Evolutionary conservation across 352 stramenopile species (phyloP), one percentile per base, ranked within the genome.

Genomic region (Phytophthora chlamydospora): DNA sequence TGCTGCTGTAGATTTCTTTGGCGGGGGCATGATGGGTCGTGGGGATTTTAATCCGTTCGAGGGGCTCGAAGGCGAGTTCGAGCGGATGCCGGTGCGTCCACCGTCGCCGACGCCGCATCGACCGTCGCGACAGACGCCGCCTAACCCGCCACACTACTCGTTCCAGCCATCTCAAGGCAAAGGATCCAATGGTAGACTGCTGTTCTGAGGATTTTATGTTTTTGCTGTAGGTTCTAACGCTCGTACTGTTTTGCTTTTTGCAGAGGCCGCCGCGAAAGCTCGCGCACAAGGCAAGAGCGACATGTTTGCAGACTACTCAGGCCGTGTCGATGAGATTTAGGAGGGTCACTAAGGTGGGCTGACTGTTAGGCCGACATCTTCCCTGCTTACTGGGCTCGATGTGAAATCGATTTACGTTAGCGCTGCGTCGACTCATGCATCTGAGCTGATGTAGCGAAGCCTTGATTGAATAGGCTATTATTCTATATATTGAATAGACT

Each of bases 141-240:
- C 75, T 3, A 88, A 80, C 19, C 83, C 83, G 11, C 83, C 83
- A 35, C 83, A 92, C 51, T 92, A 92, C 40, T 90, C 83, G 6
- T 92, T 85, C 54, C 83, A 92, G 17, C 83, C 83, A 1, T 81
- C 78, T 9, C 57, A 80, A 34, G 68, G 72, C 0, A 68, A 63
- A 41, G 38, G 29, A 7, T 41, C 58, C 14, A 67, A 55, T 61
- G 77, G 76, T 86, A 61, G 1, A 45, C 50, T n/a, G 17, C 4
- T 31, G 17, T 35, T 27, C 11, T 66, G 35, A 45, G 27, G 2
- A 21, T 35, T 19, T 46, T 17, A 16, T 62, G n/a, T 3, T 51
- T 46, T 8, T 45, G 32, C 38, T 39, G 10, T 56, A 4, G 8
- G 31, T 24, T 24, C 9, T 34, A 31, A 17, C 19, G 10, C 12